Evolutionary conservation across 2,329 filamentous ascomycete genomes (phyloP).

Genomic region (Fusarium pseudocircinatum): DNA sequence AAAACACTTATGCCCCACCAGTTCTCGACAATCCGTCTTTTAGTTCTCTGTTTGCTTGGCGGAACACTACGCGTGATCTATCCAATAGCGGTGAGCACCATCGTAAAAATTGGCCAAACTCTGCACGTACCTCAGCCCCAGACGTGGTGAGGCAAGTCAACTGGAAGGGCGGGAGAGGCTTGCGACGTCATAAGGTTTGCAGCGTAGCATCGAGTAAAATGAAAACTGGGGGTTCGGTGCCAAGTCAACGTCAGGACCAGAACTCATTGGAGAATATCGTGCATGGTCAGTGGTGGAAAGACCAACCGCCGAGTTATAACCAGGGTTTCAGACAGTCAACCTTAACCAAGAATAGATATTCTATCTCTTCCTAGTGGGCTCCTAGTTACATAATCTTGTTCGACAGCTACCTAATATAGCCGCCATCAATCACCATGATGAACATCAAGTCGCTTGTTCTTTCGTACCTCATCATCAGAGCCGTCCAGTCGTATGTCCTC

Average conservation of each 20-base stretch:
- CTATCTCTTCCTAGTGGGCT: rapidly evolving
- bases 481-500: not conserved
- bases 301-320: not conserved
- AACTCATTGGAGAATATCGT: not conserved
- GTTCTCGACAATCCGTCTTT: not conserved
- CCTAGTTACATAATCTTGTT: not conserved
- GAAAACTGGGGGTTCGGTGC: not conserved
- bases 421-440: too few relatives aligned
- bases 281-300: not conserved
- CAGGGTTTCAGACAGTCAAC: not conserved
- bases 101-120: not conserved
- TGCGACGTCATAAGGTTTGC: not conserved
- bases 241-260: rapidly evolving
- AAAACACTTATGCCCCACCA: too few relatives aligned
- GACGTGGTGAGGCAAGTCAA: rapidly evolving
- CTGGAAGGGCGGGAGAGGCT: not conserved
- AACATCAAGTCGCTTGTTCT: not conserved
- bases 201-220: not conserved
- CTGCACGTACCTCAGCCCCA: too few relatives aligned
- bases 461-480: rapidly evolving
- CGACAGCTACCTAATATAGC: too few relatives aligned
- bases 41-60: not conserved
- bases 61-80: not conserved
- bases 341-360: not conserved
- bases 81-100: not conserved